Conservation (phyloP, 495 filamentous ascomycete species). For the Xylaria sp. region DNA sequence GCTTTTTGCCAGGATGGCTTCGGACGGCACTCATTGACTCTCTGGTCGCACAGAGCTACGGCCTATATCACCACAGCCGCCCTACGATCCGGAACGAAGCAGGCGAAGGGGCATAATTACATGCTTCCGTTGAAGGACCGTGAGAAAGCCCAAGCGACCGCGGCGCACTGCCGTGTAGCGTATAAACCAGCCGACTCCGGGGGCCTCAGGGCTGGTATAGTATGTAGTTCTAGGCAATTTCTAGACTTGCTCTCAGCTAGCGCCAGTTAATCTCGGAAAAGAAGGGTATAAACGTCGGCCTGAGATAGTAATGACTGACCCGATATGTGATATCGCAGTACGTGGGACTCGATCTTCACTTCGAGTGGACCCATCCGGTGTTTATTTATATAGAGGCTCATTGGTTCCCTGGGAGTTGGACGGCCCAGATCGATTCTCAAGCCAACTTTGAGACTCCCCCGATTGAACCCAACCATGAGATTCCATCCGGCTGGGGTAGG, state of each 20-base stretch:
- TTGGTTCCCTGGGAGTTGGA: neutral
- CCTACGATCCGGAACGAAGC: neutral
- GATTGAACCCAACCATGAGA: neutral
- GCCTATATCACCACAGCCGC: neutral
- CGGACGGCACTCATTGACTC: neutral
- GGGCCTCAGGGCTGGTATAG: conserved; percentile 1
- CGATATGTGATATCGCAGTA: neutral
- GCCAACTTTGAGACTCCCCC: neutral
- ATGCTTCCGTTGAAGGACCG: neutral
- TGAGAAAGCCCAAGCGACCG: neutral
- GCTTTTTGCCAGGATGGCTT: neutral
- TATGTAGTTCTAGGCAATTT: neutral
- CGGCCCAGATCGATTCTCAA: neutral
- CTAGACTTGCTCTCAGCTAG: neutral
- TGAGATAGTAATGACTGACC: neutral
- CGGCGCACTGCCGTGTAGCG: neutral
- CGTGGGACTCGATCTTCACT: neutral
- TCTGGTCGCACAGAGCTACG: neutral
- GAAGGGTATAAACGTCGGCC: neutral
- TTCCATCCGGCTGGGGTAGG: neutral
- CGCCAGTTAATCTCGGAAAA: neutral
- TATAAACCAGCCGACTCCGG: neutral
- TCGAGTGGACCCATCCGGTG: neutral
- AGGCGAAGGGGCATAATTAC: neutral
- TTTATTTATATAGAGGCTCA: neutral